phyloP scores from a whole-genome alignment of 768 basidiomycete genomes.

The Suillus subaureus region DNA sequence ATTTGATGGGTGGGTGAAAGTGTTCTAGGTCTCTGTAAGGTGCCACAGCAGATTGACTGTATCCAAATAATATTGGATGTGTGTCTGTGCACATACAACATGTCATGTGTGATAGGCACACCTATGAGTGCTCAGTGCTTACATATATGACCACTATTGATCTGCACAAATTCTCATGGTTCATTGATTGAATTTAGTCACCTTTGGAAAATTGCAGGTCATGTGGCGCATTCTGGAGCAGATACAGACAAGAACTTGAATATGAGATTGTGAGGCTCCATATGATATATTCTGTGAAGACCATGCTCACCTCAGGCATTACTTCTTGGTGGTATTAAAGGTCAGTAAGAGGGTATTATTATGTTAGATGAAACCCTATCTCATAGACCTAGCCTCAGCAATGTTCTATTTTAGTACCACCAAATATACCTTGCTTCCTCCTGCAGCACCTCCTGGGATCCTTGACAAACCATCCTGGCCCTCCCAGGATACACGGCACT shows the following conservation, averaged over 20 bases:
- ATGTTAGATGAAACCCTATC: slow-evolving; percentile 1
- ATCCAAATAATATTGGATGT: background rate
- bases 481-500: background rate
- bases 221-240: background rate
- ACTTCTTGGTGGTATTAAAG: background rate
- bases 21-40: background rate
- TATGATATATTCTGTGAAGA: background rate
- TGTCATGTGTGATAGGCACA: background rate
- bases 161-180: no score
- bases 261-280: background rate
- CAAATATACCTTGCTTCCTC: slow-evolving; percentile 1
- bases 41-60: background rate
- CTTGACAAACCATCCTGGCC: background rate
- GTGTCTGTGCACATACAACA: background rate
- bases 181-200: background rate
- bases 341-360: background rate
- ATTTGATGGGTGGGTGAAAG: background rate
- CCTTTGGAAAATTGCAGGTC: background rate
- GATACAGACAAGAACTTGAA: background rate
- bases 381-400: background rate
- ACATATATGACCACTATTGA: background rate
- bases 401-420: background rate
- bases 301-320: no score
- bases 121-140: background rate
- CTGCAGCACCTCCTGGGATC: background rate